Evolutionary conservation across 352 stramenopile species (phyloP).

Genomic region (Globisporangium takayamanum): DNA sequence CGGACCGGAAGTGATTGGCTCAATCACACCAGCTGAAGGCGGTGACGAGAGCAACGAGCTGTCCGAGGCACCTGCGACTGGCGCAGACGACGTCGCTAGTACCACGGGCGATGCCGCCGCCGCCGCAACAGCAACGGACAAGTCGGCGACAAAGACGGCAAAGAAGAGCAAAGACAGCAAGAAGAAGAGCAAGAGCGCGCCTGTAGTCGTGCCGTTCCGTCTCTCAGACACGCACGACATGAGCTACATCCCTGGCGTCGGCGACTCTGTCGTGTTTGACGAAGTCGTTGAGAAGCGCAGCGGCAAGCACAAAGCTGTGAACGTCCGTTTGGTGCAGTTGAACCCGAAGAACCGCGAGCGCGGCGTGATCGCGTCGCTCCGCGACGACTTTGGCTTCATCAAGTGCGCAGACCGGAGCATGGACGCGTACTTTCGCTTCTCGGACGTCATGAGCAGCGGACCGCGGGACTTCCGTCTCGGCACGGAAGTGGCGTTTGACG

Average conservation of each 20-base stretch:
- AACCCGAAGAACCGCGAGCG: slow-evolving; percentile 64
- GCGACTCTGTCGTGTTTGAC: slow-evolving; percentile 63
- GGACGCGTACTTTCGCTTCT: slow-evolving; percentile 76
- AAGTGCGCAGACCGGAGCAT: slow-evolving; percentile 59
- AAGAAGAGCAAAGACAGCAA: slow-evolving; percentile 18
- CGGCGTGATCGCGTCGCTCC: slow-evolving; percentile 59
- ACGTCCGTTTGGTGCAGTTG: slow-evolving; percentile 53
- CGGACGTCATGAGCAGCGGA: slow-evolving; percentile 45
- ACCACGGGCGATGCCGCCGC: too few species aligned
- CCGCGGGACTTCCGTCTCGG: slow-evolving; percentile 39
- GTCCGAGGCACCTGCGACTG: slow-evolving; percentile 6
- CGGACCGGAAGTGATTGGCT: slow-evolving; percentile 45
- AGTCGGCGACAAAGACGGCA: slow-evolving; percentile 13
- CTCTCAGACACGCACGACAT: slow-evolving; percentile 56
- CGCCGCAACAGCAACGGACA: not conserved
- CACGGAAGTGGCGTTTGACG: slow-evolving; percentile 70
- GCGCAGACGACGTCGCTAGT: not conserved
- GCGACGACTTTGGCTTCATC: slow-evolving; percentile 82
- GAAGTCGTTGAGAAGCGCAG: slow-evolving; percentile 67
- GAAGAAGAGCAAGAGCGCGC: slow-evolving; percentile 35
- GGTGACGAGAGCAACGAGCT: not conserved
- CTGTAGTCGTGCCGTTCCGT: slow-evolving; percentile 32
- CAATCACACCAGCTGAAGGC: slow-evolving; percentile 26
- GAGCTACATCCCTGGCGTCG: slow-evolving; percentile 51
- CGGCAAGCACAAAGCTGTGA: slow-evolving; percentile 45